Percentiles rank a stretch among this genome's conserved stretches.
phyloP scores from a whole-genome alignment of 768 basidiomycete species.

The Serendipita sp. region DNA sequence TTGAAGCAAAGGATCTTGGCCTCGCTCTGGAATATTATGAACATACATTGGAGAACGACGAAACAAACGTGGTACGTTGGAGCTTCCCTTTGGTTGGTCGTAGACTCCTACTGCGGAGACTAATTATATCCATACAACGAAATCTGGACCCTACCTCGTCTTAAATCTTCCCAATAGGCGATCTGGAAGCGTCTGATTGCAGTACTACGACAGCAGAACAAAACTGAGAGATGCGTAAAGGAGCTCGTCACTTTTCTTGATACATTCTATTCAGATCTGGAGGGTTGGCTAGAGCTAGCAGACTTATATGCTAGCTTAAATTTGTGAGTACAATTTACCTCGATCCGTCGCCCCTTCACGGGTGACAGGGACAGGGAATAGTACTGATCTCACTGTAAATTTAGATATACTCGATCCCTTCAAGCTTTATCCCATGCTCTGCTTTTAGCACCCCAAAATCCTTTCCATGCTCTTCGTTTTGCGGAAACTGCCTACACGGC shows the following conservation, averaged over 20 bases:
- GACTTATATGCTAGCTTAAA: conserved; percentile 60
- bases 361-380: neutral
- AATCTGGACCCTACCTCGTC: neutral
- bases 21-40: conserved; percentile 49
- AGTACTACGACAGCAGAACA: conserved; percentile 45
- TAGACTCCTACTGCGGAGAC: neutral
- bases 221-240: conserved; percentile 47
- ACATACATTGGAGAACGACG: conserved; percentile 39
- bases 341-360: neutral
- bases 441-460: conserved; percentile 71
- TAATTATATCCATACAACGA: neutral
- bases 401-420: conserved; percentile 55
- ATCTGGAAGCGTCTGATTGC: conserved; percentile 73
- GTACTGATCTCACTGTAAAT: neutral
- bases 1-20: conserved; percentile 49
- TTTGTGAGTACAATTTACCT: conserved; percentile 34
- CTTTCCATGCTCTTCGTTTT: conserved; percentile 65
- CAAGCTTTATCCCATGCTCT: conserved; percentile 69
- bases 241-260: conserved; percentile 63
- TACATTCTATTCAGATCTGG: conserved; percentile 74
- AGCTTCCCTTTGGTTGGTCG: neutral
- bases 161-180: conserved; percentile 23
- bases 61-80: conserved; percentile 50
- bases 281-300: conserved; percentile 77
- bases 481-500: conserved; percentile 80